A percentile compares a stretch with the other conserved stretches of the same genome.
These are phyloP conservation scores for Ascochyta viciae-villosae DNA, from an alignment of 2,329 filamentous ascomycete species.

Conservation along the genomic window DNA sequence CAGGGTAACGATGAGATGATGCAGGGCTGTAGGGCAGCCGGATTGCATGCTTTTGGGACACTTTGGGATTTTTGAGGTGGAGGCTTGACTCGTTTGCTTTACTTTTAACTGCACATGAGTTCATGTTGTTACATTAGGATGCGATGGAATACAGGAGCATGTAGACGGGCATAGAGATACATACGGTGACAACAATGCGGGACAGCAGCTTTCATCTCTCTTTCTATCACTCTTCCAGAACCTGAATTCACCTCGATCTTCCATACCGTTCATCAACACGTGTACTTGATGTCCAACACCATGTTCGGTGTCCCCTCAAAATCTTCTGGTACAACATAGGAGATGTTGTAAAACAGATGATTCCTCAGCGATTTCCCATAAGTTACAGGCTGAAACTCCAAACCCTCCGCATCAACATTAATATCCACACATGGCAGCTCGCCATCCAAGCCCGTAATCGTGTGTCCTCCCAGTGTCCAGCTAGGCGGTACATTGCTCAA, in stretches of 20 bases:
- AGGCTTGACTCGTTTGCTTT: not conserved
- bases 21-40: slow-evolving; percentile 41
- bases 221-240: too few species aligned
- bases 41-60: slow-evolving; percentile 46
- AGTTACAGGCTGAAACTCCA: slow-evolving; percentile 46
- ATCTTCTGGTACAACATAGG: slow-evolving; percentile 52
- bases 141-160: not conserved
- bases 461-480: slow-evolving; percentile 23
- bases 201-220: too few species aligned
- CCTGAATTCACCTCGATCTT: too few species aligned
- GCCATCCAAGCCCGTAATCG: slow-evolving; percentile 19
- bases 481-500: slow-evolving; percentile 26
- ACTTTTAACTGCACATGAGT: not conserved
- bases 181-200: not conserved
- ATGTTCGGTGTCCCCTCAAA: slow-evolving; percentile 52
- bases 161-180: slow-evolving; percentile 8
- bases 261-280: slow-evolving; percentile 33
- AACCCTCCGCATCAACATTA: slow-evolving; percentile 48
- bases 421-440: slow-evolving; percentile 49
- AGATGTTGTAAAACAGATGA: slow-evolving; percentile 57
- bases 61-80: slow-evolving; percentile 43
- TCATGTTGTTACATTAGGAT: not conserved
- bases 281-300: slow-evolving; percentile 44
- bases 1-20: slow-evolving; percentile 50
- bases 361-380: slow-evolving; percentile 51